These are phyloP conservation scores for Rostrohypoxylon terebratum DNA, from an alignment of 495 filamentous ascomycete genomes.

Conservation along the genomic window DNA sequence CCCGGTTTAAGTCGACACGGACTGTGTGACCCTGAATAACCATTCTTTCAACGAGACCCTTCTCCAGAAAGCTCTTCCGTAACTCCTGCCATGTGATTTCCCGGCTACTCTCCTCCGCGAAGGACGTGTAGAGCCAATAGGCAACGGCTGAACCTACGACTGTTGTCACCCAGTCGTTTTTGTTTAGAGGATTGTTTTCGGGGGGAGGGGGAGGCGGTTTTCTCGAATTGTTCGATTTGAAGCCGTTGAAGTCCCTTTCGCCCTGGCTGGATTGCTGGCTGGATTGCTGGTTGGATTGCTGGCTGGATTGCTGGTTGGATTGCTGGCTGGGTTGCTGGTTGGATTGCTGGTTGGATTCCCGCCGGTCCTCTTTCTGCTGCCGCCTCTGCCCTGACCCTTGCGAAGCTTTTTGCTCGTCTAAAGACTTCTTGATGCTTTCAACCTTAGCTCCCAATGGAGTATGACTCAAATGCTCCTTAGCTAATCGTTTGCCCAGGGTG, in stretches of 20 bases:
- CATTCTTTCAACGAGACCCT: slow-evolving; percentile 93
- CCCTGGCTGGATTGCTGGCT: neutral
- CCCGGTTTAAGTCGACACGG: slow-evolving; percentile 84
- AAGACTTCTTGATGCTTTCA: neutral
- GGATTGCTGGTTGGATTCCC: neutral
- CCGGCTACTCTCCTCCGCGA: slow-evolving; percentile 52
- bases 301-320: neutral
- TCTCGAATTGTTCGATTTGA: slow-evolving; percentile 41
- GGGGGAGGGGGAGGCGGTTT: slow-evolving; percentile 31
- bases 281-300: neutral
- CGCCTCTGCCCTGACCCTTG: neutral
- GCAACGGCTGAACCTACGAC: slow-evolving; percentile 38
- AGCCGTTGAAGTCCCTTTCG: slow-evolving; percentile 38
- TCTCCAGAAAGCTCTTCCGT: slow-evolving; percentile 89
- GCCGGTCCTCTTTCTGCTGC: too few relatives aligned
- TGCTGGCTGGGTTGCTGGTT: neutral
- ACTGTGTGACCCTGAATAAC: slow-evolving; percentile 80
- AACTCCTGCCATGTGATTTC: slow-evolving; percentile 99
- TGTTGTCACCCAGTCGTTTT: slow-evolving; percentile 46
- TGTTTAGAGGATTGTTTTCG: slow-evolving; percentile 30
- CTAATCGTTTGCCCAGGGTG: slow-evolving; percentile 36
- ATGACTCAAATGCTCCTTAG: neutral
- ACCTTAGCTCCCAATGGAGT: too few relatives aligned
- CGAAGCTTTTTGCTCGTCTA: neutral
- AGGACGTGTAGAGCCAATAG: slow-evolving; percentile 47